Base-by-base conservation (phyloP, 768 basidiomycete genomes). In the Pisolithus microcarpus region DNA sequence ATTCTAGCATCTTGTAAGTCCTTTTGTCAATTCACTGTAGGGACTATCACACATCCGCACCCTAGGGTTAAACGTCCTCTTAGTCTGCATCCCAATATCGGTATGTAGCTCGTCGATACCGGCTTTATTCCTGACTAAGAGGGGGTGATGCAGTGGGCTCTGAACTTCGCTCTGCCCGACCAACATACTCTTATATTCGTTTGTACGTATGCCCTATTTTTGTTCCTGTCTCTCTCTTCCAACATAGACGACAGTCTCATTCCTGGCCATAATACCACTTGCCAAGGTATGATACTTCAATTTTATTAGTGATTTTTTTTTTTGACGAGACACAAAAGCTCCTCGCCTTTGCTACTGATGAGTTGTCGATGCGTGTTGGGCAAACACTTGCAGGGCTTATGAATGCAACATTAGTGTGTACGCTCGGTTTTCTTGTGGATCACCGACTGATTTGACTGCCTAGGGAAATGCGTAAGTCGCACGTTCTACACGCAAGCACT, bases 321-420 rank as follows among this genome's bases (percentile, higher is more conserved):
- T n/a, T n/a, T n/a, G 18, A 60, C 28, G 9, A 16, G 19, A 45
- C 37, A 42, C 30, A 1, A 51, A 88, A n/a, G 85, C 67, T 91
- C 5, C 74, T 92, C 2, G 85, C 83, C 1, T 91, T 91, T 61
- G 88, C 88, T 1, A 93, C 91, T 0, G 91, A 93, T 52, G 87
- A 93, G 56, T 57, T 93, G 16, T 87, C 90, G 3, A 60, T 90
- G 50, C 81, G 89, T 28, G 82, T 91, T 1, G 91, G 90, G 1
- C 84, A 88, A 65, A 89, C 89, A 1, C 69, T 91, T 10, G 88
- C 89, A 3, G 90, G 90, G 37, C 75, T 93, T 2, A 64, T 93
- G 49, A 93, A 92, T 67, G 91, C 90, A 21, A 93, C 89, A 15
- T 70, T 90, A 56, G 85, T 89, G 57, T 55, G 77, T 62, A 8